phyloP scores from a whole-genome alignment of 2,329 filamentous ascomycete genomes.

The Verticillium albo-atrum region DNA sequence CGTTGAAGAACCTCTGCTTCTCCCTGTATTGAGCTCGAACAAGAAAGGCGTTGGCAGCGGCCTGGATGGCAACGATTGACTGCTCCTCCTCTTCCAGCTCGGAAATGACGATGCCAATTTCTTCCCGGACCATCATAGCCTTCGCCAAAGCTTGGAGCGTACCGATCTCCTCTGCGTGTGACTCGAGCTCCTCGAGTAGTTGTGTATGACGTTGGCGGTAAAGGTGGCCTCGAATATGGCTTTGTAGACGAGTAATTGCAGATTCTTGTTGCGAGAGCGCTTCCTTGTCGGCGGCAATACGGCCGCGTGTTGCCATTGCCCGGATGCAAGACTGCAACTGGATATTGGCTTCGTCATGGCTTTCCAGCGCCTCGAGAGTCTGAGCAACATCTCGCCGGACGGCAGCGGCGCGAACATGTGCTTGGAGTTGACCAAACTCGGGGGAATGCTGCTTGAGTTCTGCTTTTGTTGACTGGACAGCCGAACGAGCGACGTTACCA shows the following conservation, averaged over 20 bases:
- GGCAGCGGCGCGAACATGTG: conserved; percentile 49
- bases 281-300: conserved; percentile 42
- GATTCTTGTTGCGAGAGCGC: conserved; percentile 54
- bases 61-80: conserved; percentile 69
- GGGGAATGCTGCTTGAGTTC: conserved; percentile 42
- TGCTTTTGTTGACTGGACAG: conserved; percentile 37
- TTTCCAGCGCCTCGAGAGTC: conserved; percentile 42
- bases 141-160: conserved; percentile 72
- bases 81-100: conserved; percentile 82
- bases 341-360: conserved; percentile 39
- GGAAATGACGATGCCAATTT: conserved; percentile 68
- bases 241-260: conserved; percentile 60
- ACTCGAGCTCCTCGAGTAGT: conserved; percentile 66
- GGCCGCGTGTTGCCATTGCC: conserved; percentile 55
- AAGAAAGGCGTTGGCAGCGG: conserved; percentile 66
- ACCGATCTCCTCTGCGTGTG: conserved; percentile 61
- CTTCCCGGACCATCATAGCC: conserved; percentile 72
- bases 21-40: conserved; percentile 74
- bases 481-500: conserved; percentile 42
- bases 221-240: conserved; percentile 60
- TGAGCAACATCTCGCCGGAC: conserved; percentile 45
- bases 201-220: conserved; percentile 55
- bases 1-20: conserved; percentile 82
- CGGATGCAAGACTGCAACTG: conserved; percentile 56
- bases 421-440: conserved; percentile 44